Evolutionary conservation across 2,329 filamentous ascomycete species (phyloP), one percentile per base, ranked within the genome.

Genomic region (Calonectria crousiana): DNA sequence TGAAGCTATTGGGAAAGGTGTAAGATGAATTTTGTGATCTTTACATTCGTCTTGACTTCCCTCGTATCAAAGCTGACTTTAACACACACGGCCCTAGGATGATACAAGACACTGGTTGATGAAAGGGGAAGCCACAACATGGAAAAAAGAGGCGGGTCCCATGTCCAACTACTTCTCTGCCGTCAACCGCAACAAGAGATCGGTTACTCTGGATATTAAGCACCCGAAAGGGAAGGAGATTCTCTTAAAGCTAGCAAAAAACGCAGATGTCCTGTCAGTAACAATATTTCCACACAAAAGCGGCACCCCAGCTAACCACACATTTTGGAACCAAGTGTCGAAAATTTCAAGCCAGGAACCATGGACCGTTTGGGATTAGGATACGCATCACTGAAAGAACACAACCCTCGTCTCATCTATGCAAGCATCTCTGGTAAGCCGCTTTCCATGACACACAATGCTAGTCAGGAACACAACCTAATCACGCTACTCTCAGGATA

Each of bases 161-260:
- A 86, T 85, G 53, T 87, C 86, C 1, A 81, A 83, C 52, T 88
- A 87, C 75, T 88, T 87, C 77, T 82, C 83, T 6, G 81, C 84
- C 2, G 81, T 88, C 30, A 88, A 88, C 52, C 83, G 86, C 14
- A 88, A 88, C 73, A 88, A 88, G 74, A 79, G 83, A 11, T 87
- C 84, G 11, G 79, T 88, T 14, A 79, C 82, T 0, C 23, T 85
- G 14, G 77, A 84, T 58, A 30, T 85, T 6, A 85, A 84, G 52
- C 67, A 80, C 3, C 71, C 76, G 2, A 69, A 78, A 28, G 84
- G 82, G 0, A 74, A 75, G 11, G 68, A 82, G 5, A 78, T 87
- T 18, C 73, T 87, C 8, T 74, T 84, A 6, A 75, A 82, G 3
- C 79, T 88, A 13, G 83, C 81, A 0, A 82, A 83, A 67, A 74